Percentiles rank a stretch among this genome's conserved stretches.
Evolutionary conservation across 192 early-diverging fungal species (phyloP).

Genomic region (Kappamyces sp.): DNA sequence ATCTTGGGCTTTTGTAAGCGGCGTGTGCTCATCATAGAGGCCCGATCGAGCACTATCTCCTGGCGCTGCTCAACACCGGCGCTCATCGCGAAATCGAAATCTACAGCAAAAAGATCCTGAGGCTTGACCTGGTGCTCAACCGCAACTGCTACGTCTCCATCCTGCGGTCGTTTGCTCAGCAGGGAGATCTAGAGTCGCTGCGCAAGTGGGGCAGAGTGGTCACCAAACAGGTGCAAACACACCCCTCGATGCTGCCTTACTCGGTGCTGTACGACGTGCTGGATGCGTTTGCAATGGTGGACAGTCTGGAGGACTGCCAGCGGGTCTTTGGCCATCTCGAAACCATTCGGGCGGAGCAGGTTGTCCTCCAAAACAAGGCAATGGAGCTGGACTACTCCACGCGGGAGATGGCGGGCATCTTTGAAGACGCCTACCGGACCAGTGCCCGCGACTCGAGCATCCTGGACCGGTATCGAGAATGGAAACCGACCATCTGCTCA

Average conservation of each 20-base stretch:
- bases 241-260: neutral
- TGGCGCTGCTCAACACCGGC: too few species aligned
- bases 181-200: neutral
- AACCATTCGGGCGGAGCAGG: neutral
- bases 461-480: conserved; percentile 2
- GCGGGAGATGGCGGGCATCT: conserved; percentile 8
- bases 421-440: neutral
- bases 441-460: neutral
- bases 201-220: conserved; percentile 1
- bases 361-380: neutral
- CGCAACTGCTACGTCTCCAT: conserved; percentile 1
- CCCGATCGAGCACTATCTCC: conserved; percentile 1
- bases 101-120: neutral
- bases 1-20: neutral
- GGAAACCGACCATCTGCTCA: conserved; percentile 1
- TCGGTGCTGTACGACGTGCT: neutral
- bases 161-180: neutral
- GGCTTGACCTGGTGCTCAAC: neutral
- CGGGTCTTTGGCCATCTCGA: neutral
- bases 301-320: conserved; percentile 3
- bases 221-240: neutral
- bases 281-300: neutral
- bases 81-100: too few species aligned
- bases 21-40: too few species aligned
- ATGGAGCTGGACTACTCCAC: neutral